Evolutionary conservation across 108 stramenopile species (phyloP), one percentile per base, ranked within the genome.

Genomic region (Cyclostephanos invisitatus): DNA sequence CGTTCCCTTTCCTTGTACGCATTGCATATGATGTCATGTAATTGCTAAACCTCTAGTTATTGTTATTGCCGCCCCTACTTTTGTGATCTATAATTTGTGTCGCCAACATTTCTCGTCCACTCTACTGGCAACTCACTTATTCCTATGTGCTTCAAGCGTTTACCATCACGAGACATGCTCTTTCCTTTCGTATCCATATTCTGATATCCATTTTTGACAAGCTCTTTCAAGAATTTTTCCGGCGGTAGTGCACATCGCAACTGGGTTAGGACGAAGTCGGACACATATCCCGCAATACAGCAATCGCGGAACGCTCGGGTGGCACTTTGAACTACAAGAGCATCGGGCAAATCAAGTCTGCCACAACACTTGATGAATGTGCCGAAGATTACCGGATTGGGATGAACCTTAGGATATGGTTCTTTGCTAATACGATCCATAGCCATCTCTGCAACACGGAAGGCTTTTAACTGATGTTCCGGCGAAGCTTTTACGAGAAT

Each of bases 351-450:
- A 54, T 67, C 67, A 60, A 89, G 63, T 50, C 85, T 82, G 27
- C 85, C 84, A 68, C 87, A 88, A 24, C 86, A 88, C 68, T 91
- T 87, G 53, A 91, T 84, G 59, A 86, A 88, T 57, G 88, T 89
- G 18, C 85, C 91, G 56, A 75, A 91, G 8, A 83, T 81, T 28
- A 80, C 64, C 40, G 75, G 77, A 22, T 63, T 67, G 21, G 88
- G 88, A 54, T 38, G 17, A 10, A 78, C 53, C 0, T 57, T 64
- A 9, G 68, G 63, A 20, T 75, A 66, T 7, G 84, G 58, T 49
- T 81, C 38, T 8, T 61, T 66, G 32, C 64, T n/a, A 32, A 89
- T 60, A 35, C 87, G 81, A 48, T 72, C 61, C 67, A 91, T 67
- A 54, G 77, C 61, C 11, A 64, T 28, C 20, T 77, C 73, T 7